Base-by-base conservation (phyloP, 768 basidiomycete genomes). In the Lanmaoa pseudosensibilis region DNA sequence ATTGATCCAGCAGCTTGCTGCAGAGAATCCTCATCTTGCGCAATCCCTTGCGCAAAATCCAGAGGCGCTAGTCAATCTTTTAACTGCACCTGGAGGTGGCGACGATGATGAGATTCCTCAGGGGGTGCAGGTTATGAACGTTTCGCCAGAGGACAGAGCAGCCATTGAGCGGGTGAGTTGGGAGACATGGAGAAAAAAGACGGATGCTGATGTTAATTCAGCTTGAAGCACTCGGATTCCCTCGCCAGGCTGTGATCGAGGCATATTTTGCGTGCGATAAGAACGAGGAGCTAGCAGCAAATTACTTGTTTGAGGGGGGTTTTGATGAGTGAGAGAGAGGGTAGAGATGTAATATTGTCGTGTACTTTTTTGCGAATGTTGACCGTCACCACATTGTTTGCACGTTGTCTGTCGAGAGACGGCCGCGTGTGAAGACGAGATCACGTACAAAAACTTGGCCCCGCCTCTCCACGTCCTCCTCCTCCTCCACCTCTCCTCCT, bases 241-340 rank as follows among this genome's bases (percentile, higher is more conserved):
- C 90, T 18, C 82, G 92, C 39, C 80, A 94, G 43, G 77, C 78
- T 0, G 96, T 80, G n/a, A 75, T 95, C 36, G 84, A 98, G 72
- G 97, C 97, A 1, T 99, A 91, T 74, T 83, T 96, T 68, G 90
- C 87, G 2, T 98, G 95, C 72, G 97, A 94, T 71, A 94, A 92
- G 81, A 94, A 98, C 68, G 97, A 98, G 74, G 94, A 98, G 68
- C 75, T 95, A 19, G 94, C 97, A 10, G 97, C 96, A 15, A 97
- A 97, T 68, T 96, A 87, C 65, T 73, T 98, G 64, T 95, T 98
- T 60, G 94, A 96, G 77, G 85, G 65, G 3, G 85, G 84, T 30
- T 30, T 30, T 30, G 27, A 30, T 1, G 85, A 82, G 18, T 61
- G 32, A 41, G 34, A 6, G 13, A 27, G 18, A 27, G 30, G 27